Percentiles rank a stretch among this genome's conserved stretches.
phyloP scores from a whole-genome alignment of 2,329 filamentous ascomycete species.

The Parafenestella ontariensis region DNA sequence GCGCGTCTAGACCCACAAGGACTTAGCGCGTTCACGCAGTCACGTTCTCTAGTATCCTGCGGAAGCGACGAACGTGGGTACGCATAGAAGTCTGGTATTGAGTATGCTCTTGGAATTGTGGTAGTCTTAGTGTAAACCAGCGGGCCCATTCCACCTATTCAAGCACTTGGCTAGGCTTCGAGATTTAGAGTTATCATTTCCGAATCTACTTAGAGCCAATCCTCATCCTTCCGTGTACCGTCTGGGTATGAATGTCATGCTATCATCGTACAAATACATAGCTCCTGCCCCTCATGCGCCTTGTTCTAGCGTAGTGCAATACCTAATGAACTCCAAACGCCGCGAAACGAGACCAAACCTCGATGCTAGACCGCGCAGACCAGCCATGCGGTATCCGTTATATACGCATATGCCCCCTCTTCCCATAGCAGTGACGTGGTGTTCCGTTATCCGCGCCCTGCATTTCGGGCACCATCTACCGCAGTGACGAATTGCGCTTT shows the following conservation, averaged over 20 bases:
- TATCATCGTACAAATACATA: slow-evolving; percentile 23
- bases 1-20: slow-evolving; percentile 21
- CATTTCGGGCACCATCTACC: slow-evolving; percentile 11
- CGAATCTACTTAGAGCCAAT: not conserved
- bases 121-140: not conserved
- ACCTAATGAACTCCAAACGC: slow-evolving; percentile 3
- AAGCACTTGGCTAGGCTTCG: not conserved
- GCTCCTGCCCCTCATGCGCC: slow-evolving; percentile 7
- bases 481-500: slow-evolving; percentile 27
- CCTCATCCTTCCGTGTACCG: not conserved
- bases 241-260: slow-evolving; percentile 20
- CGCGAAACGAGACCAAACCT: slow-evolving; percentile 8
- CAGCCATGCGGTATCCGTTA: slow-evolving; percentile 11
- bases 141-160: not conserved
- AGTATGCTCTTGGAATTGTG: not conserved
- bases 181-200: not conserved
- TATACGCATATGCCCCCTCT: not conserved
- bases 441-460: not conserved
- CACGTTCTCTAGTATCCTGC: slow-evolving; percentile 22
- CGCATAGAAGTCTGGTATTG: not conserved
- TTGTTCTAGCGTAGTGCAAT: slow-evolving; percentile 1
- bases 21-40: slow-evolving; percentile 35
- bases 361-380: slow-evolving; percentile 6
- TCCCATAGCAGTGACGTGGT: not conserved
- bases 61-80: not conserved